A percentile compares a stretch with the other conserved stretches of the same genome.
Conservation (phyloP, 2,329 filamentous ascomycete genomes). For the Exophiala bonariae region DNA sequence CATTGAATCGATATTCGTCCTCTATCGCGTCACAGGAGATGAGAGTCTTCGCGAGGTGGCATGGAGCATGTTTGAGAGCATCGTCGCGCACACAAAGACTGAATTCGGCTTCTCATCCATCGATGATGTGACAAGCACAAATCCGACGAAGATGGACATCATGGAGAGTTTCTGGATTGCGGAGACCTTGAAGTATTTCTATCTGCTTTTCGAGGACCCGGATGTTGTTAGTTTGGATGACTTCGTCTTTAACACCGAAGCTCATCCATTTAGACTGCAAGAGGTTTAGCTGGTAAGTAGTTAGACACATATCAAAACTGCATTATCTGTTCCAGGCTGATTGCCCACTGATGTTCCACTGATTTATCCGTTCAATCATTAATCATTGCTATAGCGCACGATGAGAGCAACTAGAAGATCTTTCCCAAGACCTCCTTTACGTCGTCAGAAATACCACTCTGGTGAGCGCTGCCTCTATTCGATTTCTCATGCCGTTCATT, state of each 20-base stretch:
- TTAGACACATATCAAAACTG: too few species aligned
- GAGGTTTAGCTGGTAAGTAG: neutral
- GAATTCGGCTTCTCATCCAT: constrained; percentile 40
- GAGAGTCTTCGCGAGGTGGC: constrained; percentile 46
- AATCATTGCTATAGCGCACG: too few species aligned
- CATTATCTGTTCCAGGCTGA: too few species aligned
- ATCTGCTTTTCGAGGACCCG: constrained; percentile 28
- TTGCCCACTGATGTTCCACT: too few species aligned
- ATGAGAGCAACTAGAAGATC: constrained; percentile 39
- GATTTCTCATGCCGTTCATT: constrained; percentile 7
- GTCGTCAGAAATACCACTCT: constrained; percentile 35
- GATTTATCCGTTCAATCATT: too few species aligned
- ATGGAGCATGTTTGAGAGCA: constrained; percentile 51
- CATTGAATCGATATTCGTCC: constrained; percentile 60
- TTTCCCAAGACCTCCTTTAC: constrained; percentile 46
- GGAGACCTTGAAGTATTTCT: constrained; percentile 33
- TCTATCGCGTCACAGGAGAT: constrained; percentile 61
- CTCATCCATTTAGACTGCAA: constrained; percentile 23
- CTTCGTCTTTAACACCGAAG: constrained; percentile 29
- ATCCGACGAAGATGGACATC: constrained; percentile 18
- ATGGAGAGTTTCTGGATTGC: constrained; percentile 33
- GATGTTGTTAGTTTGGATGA: constrained; percentile 27
- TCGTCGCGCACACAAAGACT: constrained; percentile 44
- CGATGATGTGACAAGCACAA: constrained; percentile 22
- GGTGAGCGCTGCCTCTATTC: constrained; percentile 30